Conservation (phyloP, 139 green algal species). For the Prasinococcaceae sp. region DNA sequence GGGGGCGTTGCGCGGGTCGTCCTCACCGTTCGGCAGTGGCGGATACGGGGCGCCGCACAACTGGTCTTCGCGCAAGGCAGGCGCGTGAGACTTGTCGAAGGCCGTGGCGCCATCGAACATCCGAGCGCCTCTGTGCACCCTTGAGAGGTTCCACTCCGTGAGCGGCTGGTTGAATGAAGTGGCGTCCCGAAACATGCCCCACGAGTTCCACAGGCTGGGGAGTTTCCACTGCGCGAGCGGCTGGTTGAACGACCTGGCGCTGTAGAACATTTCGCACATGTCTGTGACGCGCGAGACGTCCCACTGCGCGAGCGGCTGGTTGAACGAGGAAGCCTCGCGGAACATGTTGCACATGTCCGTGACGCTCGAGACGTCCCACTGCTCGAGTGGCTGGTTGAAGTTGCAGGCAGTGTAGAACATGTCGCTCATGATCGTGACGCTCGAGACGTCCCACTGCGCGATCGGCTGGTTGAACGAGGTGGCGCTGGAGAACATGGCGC, state of each 20-base stretch:
- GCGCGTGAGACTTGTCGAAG: too few relatives aligned
- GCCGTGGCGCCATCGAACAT: too few relatives aligned
- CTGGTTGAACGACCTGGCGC: background rate
- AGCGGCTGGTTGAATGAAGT: background rate
- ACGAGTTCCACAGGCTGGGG: background rate
- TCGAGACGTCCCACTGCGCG: conserved; percentile 4
- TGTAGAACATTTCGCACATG: conserved; percentile 11
- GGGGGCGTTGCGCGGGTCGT: too few relatives aligned
- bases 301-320: conserved; percentile 5
- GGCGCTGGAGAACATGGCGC: conserved; percentile 1
- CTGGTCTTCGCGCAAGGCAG: too few relatives aligned
- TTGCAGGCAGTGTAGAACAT: background rate
- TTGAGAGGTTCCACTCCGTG: too few relatives aligned
- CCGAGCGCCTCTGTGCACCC: too few relatives aligned
- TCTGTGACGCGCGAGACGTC: conserved; percentile 1
- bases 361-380: conserved; percentile 6
- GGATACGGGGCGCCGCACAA: too few relatives aligned
- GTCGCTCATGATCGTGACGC: conserved; percentile 10
- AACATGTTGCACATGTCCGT: conserved; percentile 15
- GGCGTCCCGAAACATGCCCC: background rate
- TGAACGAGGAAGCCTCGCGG: conserved; percentile 2
- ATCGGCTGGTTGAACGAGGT: conserved; percentile 6
- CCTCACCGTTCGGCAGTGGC: too few relatives aligned
- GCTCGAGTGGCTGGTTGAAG: conserved; percentile 8
- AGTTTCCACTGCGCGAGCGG: conserved; percentile 1